Conservation (phyloP, 179 eudicot genomes). For the Beta macrorhiza region DNA sequence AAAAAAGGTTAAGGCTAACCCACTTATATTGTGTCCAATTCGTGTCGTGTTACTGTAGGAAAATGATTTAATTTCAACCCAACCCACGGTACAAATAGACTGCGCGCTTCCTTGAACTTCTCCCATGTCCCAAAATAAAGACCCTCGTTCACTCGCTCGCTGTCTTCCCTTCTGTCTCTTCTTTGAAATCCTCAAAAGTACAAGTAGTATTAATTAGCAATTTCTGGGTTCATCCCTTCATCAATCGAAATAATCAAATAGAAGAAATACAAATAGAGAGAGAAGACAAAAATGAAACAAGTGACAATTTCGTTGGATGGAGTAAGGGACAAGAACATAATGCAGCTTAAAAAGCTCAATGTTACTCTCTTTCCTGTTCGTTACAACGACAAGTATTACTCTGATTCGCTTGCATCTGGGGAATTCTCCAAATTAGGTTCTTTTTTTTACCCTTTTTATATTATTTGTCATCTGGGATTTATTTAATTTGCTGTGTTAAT, state of each 20-base stretch:
- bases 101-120: background rate
- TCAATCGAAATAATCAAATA: background rate
- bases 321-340: conserved; percentile 81
- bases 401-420: conserved; percentile 76
- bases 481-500: background rate
- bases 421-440: conserved; percentile 88
- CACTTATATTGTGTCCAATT: too few relatives aligned
- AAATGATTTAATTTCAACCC: background rate
- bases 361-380: conserved; percentile 84
- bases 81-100: background rate
- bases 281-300: conserved; percentile 28
- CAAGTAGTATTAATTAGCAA: background rate
- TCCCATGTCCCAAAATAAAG: background rate
- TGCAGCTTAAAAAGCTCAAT: conserved; percentile 84
- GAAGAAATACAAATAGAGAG: background rate
- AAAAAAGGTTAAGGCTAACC: too few relatives aligned
- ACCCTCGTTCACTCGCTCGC: background rate
- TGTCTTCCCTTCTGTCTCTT: background rate
- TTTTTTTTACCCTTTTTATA: background rate
- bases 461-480: conserved; percentile 5
- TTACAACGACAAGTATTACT: conserved; percentile 82
- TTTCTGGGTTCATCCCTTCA: background rate
- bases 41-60: too few relatives aligned
- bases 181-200: background rate
- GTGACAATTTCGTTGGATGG: conserved; percentile 71